phyloP scores from a whole-genome alignment of 805 yeast genomes.

The Kazachstania martiniae region DNA sequence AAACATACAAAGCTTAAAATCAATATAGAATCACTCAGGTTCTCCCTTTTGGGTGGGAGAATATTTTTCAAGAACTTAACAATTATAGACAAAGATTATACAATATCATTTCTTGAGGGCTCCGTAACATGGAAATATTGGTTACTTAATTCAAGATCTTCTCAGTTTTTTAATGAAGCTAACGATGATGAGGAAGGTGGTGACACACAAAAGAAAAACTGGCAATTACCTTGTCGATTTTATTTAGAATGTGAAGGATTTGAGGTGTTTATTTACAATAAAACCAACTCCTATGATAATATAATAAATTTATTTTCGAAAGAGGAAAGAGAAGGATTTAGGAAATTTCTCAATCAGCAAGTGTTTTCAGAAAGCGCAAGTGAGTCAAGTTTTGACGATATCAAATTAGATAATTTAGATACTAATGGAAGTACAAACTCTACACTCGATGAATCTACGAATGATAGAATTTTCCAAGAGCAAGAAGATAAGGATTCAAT shows the following conservation, averaged over 20 bases:
- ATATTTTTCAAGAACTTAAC: slow-evolving; percentile 66
- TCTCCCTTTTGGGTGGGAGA: slow-evolving; percentile 78
- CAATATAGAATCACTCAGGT: slow-evolving; percentile 59
- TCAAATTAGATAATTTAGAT: slow-evolving; percentile 5
- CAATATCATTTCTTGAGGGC: slow-evolving; percentile 60
- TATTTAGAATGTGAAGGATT: slow-evolving; percentile 58
- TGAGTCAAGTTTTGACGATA: slow-evolving; percentile 8
- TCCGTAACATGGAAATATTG: slow-evolving; percentile 88
- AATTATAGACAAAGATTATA: slow-evolving; percentile 61
- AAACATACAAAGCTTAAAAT: slow-evolving; percentile 44
- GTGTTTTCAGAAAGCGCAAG: slow-evolving; percentile 8
- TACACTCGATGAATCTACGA: too few species aligned
- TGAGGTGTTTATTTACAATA: slow-evolving; percentile 75
- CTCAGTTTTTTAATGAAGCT: slow-evolving; percentile 9
- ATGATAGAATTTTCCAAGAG: slow-evolving; percentile 14
- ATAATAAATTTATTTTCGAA: slow-evolving; percentile 32
- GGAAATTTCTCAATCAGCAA: slow-evolving; percentile 13
- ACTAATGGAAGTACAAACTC: not conserved
- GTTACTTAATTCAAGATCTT: slow-evolving; percentile 39
- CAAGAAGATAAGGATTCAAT: slow-evolving; percentile 4
- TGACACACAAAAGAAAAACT: slow-evolving; percentile 26
- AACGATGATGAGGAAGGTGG: slow-evolving; percentile 9
- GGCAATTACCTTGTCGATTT: slow-evolving; percentile 44
- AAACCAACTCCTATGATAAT: slow-evolving; percentile 65
- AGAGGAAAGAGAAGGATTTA: slow-evolving; percentile 14